phyloP scores from a whole-genome alignment of 345 rosid species.

The Eucalyptus cloeziana region DNA sequence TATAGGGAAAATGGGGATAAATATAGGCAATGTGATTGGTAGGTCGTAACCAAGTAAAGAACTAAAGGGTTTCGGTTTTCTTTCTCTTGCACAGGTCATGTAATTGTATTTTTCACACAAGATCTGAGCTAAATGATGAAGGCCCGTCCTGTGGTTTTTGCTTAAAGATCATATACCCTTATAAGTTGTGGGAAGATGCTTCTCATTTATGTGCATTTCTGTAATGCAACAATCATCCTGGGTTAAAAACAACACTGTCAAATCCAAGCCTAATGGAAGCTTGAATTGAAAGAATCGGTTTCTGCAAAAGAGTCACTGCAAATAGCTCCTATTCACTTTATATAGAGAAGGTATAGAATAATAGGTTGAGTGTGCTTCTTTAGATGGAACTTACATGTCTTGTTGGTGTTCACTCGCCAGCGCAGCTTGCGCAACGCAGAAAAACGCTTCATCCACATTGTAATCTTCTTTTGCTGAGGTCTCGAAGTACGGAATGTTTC shows the following conservation, averaged over 20 bases:
- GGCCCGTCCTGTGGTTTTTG: background rate
- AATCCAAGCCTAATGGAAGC: background rate
- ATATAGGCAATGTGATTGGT: background rate
- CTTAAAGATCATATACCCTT: background rate
- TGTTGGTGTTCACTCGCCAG: slow-evolving; percentile 37
- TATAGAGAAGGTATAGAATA: background rate
- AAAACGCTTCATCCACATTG: slow-evolving; percentile 71
- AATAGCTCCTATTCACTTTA: background rate
- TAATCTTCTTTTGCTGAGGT: slow-evolving; percentile 75
- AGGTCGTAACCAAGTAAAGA: background rate
- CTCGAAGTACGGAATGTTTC: slow-evolving; percentile 62
- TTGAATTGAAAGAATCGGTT: background rate
- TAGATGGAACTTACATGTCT: slow-evolving; percentile 24
- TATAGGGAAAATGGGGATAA: background rate
- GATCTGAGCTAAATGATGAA: background rate
- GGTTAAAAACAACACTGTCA: background rate
- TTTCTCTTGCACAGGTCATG: background rate
- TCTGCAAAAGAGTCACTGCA: background rate
- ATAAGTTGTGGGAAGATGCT: background rate
- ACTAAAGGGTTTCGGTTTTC: background rate
- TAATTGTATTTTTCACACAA: background rate
- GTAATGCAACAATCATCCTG: background rate
- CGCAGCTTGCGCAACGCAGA: slow-evolving; percentile 46
- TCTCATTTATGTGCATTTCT: background rate
- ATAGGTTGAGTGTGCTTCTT: background rate